Evolutionary conservation across 2,329 filamentous ascomycete genomes (phyloP).

Genomic region (Colletotrichum agaves): DNA sequence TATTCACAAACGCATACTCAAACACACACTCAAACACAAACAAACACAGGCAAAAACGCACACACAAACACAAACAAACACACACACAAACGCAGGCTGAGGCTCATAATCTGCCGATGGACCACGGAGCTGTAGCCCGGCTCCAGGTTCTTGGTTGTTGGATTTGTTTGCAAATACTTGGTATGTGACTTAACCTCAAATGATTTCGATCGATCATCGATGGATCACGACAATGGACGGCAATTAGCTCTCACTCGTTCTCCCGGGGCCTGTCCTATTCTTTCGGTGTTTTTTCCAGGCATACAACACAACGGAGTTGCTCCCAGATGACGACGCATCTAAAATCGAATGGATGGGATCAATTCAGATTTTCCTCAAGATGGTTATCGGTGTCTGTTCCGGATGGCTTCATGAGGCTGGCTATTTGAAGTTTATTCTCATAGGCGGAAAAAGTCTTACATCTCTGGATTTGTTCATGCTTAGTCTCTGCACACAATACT

Average conservation of each 20-base stretch:
- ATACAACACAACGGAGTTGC: slow-evolving; percentile 55
- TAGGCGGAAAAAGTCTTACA: slow-evolving; percentile 52
- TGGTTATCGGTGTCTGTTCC: slow-evolving; percentile 52
- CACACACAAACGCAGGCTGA: no score
- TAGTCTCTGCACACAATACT: slow-evolving; percentile 51
- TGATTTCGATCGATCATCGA: background rate
- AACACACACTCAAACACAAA: no score
- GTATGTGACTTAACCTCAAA: slow-evolving; percentile 1
- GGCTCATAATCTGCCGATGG: slow-evolving; percentile 23
- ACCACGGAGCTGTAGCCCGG: slow-evolving; percentile 56
- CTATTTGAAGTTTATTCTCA: slow-evolving; percentile 53
- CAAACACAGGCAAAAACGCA: no score
- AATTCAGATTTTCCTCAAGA: slow-evolving; percentile 57
- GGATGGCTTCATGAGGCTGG: slow-evolving; percentile 62
- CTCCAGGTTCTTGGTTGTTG: slow-evolving; percentile 58
- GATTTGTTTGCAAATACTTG: slow-evolving; percentile 61
- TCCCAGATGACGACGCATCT: slow-evolving; percentile 13
- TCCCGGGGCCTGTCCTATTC: slow-evolving; percentile 52
- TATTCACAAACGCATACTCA: no score
- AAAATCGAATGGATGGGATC: slow-evolving; percentile 59
- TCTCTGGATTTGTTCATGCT: slow-evolving; percentile 60
- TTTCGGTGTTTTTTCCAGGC: slow-evolving; percentile 67
- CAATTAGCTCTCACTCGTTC: background rate
- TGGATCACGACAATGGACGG: background rate
- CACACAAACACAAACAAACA: no score